These are phyloP conservation scores for Pythium dissimile DNA, from an alignment of 352 stramenopile species.

Conservation along the genomic window DNA sequence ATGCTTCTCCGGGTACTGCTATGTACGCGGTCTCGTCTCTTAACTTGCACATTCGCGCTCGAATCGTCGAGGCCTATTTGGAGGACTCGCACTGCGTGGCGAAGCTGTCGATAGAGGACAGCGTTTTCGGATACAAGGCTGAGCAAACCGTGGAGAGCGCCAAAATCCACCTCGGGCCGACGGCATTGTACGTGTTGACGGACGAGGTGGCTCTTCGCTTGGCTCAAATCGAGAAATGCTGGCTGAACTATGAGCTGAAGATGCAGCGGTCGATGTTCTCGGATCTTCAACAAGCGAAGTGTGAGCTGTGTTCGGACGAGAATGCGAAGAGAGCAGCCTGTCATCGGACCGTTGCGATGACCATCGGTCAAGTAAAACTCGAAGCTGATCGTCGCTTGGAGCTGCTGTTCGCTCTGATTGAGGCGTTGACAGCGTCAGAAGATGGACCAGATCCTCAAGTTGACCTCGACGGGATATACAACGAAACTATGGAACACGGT, in stretches of 20 bases:
- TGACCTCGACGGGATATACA: conserved; percentile 23
- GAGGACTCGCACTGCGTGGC: conserved; percentile 86
- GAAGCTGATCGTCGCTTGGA: conserved; percentile 80
- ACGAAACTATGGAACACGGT: conserved; percentile 1
- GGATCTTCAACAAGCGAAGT: conserved; percentile 34
- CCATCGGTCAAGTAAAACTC: conserved; percentile 81
- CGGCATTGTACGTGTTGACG: conserved; percentile 78
- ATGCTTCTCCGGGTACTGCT: conserved; percentile 5
- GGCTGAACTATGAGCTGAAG: conserved; percentile 68
- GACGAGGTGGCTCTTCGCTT: conserved; percentile 85
- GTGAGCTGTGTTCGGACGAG: conserved; percentile 64
- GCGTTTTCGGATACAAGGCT: conserved; percentile 59
- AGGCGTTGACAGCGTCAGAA: conserved; percentile 59
- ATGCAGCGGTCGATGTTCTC: conserved; percentile 35
- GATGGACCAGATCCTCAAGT: background rate
- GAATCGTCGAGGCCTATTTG: conserved; percentile 82
- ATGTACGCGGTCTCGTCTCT: conserved; percentile 73
- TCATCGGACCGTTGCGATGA: conserved; percentile 61
- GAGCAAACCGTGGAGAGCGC: conserved; percentile 61
- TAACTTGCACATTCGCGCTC: conserved; percentile 64
- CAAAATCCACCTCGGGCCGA: conserved; percentile 69
- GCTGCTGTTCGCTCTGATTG: conserved; percentile 76
- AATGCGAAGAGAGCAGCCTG: conserved; percentile 46
- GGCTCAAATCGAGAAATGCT: conserved; percentile 80
- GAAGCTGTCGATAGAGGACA: conserved; percentile 83